A percentile compares a stretch with the other conserved stretches of the same genome.
Conservation (phyloP, 2,329 filamentous ascomycete species). For the Fusarium proliferatum region DNA sequence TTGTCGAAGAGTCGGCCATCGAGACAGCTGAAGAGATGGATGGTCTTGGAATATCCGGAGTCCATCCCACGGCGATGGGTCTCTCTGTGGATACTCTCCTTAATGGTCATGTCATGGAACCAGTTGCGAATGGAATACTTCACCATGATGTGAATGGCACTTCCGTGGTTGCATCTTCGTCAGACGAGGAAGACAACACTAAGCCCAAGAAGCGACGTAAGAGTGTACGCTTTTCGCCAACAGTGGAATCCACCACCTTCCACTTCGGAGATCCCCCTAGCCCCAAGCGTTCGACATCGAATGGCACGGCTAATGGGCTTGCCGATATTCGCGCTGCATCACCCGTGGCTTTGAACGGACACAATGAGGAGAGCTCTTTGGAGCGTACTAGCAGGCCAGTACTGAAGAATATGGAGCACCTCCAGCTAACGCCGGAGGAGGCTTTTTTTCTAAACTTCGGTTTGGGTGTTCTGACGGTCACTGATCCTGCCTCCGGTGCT, state of each 20-base stretch:
- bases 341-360: slow-evolving; percentile 9
- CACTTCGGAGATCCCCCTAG: slow-evolving; percentile 63
- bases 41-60: slow-evolving; percentile 7
- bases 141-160: slow-evolving; percentile 10
- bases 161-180: slow-evolving; percentile 23
- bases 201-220: slow-evolving; percentile 61
- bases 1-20: not conserved
- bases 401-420: slow-evolving; percentile 76
- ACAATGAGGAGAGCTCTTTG: not conserved
- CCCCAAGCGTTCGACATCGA: slow-evolving; percentile 49
- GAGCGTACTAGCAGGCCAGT: not conserved
- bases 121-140: not conserved
- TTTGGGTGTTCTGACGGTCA: slow-evolving; percentile 77
- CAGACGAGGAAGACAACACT: slow-evolving; percentile 33
- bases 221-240: slow-evolving; percentile 77
- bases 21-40: not conserved
- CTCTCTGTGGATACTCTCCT: slow-evolving; percentile 14
- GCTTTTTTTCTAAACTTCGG: slow-evolving; percentile 90
- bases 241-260: slow-evolving; percentile 73
- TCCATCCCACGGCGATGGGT: slow-evolving; percentile 2
- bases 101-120: not conserved
- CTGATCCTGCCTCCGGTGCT: slow-evolving; percentile 58
- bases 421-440: slow-evolving; percentile 92
- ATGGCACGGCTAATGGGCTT: slow-evolving; percentile 17
- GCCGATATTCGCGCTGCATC: slow-evolving; percentile 23